These are phyloP conservation scores for Aspergillus amoenus DNA, from an alignment of 2,329 filamentous ascomycete genomes.

Conservation along the genomic window DNA sequence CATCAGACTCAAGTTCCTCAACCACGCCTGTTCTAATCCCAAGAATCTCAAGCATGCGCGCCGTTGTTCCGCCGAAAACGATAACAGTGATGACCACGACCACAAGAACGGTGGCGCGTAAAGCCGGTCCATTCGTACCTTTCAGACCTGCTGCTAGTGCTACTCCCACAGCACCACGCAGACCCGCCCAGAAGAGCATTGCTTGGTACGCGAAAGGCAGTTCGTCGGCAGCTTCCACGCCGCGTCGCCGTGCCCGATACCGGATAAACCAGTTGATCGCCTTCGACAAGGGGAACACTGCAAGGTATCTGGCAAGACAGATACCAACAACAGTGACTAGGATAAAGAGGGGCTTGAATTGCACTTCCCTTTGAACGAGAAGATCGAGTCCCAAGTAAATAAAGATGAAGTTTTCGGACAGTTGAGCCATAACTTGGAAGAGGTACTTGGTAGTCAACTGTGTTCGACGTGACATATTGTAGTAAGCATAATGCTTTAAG, in stretches of 20 bases:
- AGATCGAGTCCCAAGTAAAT: slow-evolving; percentile 95
- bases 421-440: slow-evolving; percentile 89
- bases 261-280: slow-evolving; percentile 91
- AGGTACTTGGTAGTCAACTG: slow-evolving; percentile 98
- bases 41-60: slow-evolving; percentile 94
- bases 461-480: slow-evolving; percentile 98
- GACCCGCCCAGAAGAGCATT: slow-evolving; percentile 99
- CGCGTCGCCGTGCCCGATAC: slow-evolving; percentile 76
- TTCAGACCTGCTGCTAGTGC: slow-evolving; percentile 85
- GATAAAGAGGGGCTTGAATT: slow-evolving; percentile 93
- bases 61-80: slow-evolving; percentile 96
- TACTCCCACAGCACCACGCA: slow-evolving; percentile 93
- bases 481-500: slow-evolving; percentile 97
- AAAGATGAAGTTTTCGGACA: slow-evolving; percentile 99
- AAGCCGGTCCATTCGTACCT: slow-evolving; percentile 75
- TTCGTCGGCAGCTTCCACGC: slow-evolving; percentile 77
- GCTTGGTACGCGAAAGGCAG: slow-evolving; percentile 92
- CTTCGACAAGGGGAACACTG: slow-evolving; percentile 88
- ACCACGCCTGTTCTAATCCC: slow-evolving; percentile 96
- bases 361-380: slow-evolving; percentile 83
- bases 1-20: slow-evolving; percentile 94
- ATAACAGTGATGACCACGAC: slow-evolving; percentile 97
- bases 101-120: slow-evolving; percentile 93
- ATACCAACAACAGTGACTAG: slow-evolving; percentile 90
- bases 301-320: slow-evolving; percentile 86